A percentile compares a stretch with the other conserved stretches of the same genome.
Conservation (phyloP, 176 grass and related monocot genomes). For the Elymus sibiricus region DNA sequence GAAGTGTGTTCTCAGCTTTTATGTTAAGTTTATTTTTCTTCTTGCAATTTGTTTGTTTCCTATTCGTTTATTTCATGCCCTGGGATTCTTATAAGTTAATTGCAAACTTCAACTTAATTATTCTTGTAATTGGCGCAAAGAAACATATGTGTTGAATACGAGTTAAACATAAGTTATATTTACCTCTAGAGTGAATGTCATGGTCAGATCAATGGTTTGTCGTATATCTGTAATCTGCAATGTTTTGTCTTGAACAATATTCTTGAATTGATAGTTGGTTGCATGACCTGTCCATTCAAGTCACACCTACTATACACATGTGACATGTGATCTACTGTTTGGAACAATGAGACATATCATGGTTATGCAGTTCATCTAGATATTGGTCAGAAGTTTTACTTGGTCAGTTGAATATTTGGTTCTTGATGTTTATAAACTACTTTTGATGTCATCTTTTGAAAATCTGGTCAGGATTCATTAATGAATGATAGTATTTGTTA, state of each 20-base stretch:
- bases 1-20: background rate
- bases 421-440: background rate
- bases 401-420: background rate
- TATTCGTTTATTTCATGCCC: background rate
- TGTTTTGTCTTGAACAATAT: background rate
- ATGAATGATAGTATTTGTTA: background rate
- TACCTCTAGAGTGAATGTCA: background rate
- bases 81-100: background rate
- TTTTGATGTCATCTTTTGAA: background rate
- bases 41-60: background rate
- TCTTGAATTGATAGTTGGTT: background rate
- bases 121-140: background rate
- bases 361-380: slow-evolving; percentile 7
- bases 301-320: background rate
- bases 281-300: background rate
- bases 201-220: background rate
- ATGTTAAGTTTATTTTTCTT: background rate
- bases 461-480: background rate
- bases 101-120: background rate
- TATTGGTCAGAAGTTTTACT: background rate
- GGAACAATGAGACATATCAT: background rate
- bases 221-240: background rate
- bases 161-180: background rate
- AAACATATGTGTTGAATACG: background rate
- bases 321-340: background rate